Evolutionary conservation across 2,329 filamentous ascomycete species (phyloP).

Genomic region (Stemphylium vesicarium): DNA sequence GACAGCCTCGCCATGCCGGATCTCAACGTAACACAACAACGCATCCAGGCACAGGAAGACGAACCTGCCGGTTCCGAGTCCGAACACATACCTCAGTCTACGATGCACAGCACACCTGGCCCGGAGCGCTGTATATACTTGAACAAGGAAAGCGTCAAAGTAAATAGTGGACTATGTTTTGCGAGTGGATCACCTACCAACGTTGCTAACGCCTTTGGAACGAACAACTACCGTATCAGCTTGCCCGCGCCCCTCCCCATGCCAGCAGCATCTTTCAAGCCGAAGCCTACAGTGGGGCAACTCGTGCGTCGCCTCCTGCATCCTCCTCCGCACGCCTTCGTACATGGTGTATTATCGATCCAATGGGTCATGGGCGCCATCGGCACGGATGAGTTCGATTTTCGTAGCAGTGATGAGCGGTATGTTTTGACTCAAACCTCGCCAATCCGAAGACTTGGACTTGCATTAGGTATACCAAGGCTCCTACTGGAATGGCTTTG

Average conservation of each 20-base stretch:
- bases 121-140: conserved; percentile 15
- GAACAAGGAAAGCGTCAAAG: conserved; percentile 22
- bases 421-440: conserved; percentile 21
- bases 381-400: conserved; percentile 19
- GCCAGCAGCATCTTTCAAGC: background rate
- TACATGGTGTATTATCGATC: conserved; percentile 22
- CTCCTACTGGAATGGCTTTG: conserved; percentile 29
- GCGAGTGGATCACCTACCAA: background rate
- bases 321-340: conserved; percentile 28
- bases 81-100: background rate
- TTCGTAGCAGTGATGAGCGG: conserved; percentile 19
- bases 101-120: background rate
- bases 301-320: conserved; percentile 14
- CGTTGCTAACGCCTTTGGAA: background rate
- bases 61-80: too few relatives aligned
- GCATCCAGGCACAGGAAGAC: too few relatives aligned
- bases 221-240: background rate
- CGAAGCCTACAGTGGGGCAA: background rate
- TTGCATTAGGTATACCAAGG: conserved; percentile 22
- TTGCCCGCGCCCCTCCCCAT: conserved; percentile 5
- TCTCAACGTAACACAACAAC: too few relatives aligned
- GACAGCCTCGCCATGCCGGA: too few relatives aligned
- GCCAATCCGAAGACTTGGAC: conserved; percentile 13
- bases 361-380: conserved; percentile 24
- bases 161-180: conserved; percentile 16